A percentile compares a stretch with the other conserved stretches of the same genome.
phyloP scores from a whole-genome alignment of 129 eudicot species.

The Chrysanthemum lavandulifolium region DNA sequence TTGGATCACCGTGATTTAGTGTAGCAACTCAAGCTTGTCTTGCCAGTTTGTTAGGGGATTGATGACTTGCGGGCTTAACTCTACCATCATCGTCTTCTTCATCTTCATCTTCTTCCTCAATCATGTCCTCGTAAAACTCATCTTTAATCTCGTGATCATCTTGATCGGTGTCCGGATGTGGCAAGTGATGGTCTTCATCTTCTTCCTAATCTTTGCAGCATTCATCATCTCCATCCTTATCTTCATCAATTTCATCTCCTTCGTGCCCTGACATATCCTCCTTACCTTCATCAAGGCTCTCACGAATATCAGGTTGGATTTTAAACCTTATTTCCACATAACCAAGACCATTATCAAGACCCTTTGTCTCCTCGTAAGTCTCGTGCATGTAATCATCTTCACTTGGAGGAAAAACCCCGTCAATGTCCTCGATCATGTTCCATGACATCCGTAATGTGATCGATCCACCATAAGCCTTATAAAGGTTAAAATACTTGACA shows the following conservation, averaged over 20 bases:
- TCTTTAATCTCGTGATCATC: no score
- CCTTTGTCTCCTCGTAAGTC: constrained; percentile 60
- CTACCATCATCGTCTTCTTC: no score
- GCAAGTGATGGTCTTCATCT: no score
- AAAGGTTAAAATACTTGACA: constrained; percentile 42
- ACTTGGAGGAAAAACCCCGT: constrained; percentile 64
- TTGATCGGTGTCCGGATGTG: no score
- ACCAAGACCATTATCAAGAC: constrained; percentile 70
- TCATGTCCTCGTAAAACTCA: no score
- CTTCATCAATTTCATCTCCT: constrained; percentile 86
- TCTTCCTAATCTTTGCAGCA: no score
- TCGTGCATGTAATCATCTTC: constrained; percentile 98
- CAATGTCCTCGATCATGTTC: constrained; percentile 95
- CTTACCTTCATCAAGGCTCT: constrained; percentile 78
- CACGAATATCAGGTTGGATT: constrained; percentile 66
- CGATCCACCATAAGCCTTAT: constrained; percentile 79
- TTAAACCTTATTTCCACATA: constrained; percentile 78
- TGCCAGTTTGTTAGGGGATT: no score
- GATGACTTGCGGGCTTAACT: no score
- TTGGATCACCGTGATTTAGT: no score
- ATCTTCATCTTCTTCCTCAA: no score
- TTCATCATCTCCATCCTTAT: constrained; percentile 55
- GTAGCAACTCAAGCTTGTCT: no score
- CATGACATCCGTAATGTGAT: constrained; percentile 85
- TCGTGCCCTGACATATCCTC: constrained; percentile 96